Conservation (phyloP, 2,329 filamentous ascomycete genomes). For the Beauveria scarabaeidicola region DNA sequence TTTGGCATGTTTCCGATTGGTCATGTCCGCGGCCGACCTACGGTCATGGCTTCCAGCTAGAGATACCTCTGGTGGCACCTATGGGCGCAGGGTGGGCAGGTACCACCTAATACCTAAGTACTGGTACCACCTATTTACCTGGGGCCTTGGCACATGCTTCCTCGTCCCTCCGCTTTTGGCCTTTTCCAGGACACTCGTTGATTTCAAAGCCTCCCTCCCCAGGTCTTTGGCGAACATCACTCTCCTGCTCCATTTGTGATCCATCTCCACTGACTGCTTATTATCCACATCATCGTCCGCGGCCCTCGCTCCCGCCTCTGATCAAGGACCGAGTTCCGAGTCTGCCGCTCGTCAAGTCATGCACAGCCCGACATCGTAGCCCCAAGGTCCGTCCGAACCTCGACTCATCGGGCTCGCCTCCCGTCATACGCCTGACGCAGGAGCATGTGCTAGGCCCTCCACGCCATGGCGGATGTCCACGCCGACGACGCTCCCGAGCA, state of each 20-base stretch:
- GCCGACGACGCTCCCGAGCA: conserved; percentile 7
- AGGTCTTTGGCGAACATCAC: too few species aligned
- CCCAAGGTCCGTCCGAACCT: neutral
- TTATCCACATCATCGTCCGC: neutral
- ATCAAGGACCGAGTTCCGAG: neutral
- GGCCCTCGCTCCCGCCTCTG: neutral
- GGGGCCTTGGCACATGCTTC: too few species aligned
- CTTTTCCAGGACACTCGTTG: too few species aligned
- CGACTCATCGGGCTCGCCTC: neutral
- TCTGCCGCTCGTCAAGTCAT: neutral
- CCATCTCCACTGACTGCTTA: neutral
- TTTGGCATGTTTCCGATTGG: too few species aligned
- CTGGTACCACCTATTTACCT: too few species aligned
- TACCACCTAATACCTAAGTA: too few species aligned
- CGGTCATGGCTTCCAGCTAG: too few species aligned
- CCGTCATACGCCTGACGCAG: neutral
- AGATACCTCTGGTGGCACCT: too few species aligned
- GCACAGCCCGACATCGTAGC: neutral
- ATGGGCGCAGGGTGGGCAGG: too few species aligned
- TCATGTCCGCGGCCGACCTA: too few species aligned
- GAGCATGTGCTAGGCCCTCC: conserved; percentile 15
- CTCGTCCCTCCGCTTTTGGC: too few species aligned
- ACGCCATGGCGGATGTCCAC: conserved; percentile 17
- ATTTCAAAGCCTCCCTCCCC: too few species aligned
- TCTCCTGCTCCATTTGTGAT: neutral